These are phyloP conservation scores for Paraconiothyrium sp. DNA, from an alignment of 2,329 filamentous ascomycete species.

Conservation along the genomic window DNA sequence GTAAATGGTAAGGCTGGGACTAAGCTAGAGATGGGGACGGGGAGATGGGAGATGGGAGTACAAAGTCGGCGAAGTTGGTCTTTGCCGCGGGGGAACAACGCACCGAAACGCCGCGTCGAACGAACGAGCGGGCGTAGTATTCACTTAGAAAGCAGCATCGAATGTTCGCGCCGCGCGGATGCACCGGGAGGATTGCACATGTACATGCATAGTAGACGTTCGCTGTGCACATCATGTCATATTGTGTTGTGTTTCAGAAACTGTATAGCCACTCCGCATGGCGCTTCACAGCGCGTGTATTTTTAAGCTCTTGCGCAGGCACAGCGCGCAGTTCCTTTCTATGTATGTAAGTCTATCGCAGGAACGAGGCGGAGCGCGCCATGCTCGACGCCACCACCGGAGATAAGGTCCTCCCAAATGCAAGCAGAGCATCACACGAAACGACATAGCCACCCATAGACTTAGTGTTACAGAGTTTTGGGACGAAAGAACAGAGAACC, in stretches of 20 bases:
- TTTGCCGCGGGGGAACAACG: no score
- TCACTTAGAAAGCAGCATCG: neutral
- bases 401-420: neutral
- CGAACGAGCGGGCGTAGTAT: neutral
- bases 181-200: neutral
- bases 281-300: neutral
- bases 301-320: neutral
- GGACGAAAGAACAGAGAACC: neutral
- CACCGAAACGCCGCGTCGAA: neutral
- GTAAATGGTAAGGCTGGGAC: no score
- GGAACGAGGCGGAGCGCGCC: slow-evolving; percentile 4
- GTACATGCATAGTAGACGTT: neutral
- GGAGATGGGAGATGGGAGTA: no score
- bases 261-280: neutral
- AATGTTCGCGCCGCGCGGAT: neutral
- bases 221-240: neutral
- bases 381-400: slow-evolving; percentile 2
- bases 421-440: slow-evolving; percentile 8
- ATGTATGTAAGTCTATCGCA: neutral
- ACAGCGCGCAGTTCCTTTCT: neutral
- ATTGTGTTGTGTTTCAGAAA: neutral
- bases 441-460: neutral
- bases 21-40: no score
- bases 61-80: no score
- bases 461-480: neutral